Evolutionary conservation across 257 asterid species (phyloP).

Genomic region (Voacanga thouarsii): DNA sequence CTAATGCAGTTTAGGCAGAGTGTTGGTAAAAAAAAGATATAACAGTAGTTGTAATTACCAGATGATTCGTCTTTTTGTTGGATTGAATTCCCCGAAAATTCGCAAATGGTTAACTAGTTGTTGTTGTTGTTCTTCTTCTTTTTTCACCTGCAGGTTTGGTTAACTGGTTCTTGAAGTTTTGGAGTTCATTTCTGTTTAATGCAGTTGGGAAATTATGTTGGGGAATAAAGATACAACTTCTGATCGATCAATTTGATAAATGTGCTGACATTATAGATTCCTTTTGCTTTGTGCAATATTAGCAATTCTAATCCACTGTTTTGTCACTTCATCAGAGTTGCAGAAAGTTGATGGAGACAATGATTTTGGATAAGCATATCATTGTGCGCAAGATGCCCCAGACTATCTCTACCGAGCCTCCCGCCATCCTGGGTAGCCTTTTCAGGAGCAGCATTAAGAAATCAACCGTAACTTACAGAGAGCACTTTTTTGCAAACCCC

Average conservation of each 20-base stretch:
- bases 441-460: neutral
- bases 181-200: neutral
- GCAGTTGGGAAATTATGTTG: too few species aligned
- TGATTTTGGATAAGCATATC: neutral
- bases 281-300: too few species aligned
- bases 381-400: neutral
- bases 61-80: neutral
- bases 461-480: neutral
- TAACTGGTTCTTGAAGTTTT: too few species aligned
- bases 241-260: neutral
- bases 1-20: too few species aligned
- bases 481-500: neutral
- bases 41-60: too few species aligned
- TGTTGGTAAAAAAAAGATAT: too few species aligned
- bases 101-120: neutral
- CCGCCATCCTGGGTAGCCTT: neutral
- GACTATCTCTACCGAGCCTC: neutral
- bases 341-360: neutral
- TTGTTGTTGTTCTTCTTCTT: too few species aligned
- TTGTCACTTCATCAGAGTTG: neutral
- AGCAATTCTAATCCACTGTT: neutral
- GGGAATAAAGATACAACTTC: neutral
- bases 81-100: neutral
- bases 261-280: too few species aligned
- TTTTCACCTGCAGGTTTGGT: too few species aligned